phyloP scores from a whole-genome alignment of 2,329 filamentous ascomycete genomes.

The Laburnicola sp. region DNA sequence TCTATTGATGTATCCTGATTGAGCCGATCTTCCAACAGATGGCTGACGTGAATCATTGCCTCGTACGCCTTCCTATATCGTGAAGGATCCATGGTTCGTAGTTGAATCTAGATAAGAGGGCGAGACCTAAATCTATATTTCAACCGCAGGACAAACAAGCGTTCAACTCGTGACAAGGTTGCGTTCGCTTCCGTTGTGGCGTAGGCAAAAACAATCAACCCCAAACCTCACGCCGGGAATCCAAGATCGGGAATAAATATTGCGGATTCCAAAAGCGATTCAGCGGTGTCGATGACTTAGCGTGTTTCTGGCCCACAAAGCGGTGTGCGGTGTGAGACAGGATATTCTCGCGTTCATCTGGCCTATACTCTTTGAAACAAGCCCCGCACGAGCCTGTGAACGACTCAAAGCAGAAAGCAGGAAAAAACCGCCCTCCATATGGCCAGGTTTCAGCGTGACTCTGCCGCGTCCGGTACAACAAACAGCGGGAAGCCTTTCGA shows the following conservation, averaged over 20 bases:
- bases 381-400: neutral
- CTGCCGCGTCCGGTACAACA: constrained; percentile 1
- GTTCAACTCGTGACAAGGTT: neutral
- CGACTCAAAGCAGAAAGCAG: constrained; percentile 4
- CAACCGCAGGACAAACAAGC: too few species aligned
- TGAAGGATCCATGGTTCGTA: constrained; percentile 46
- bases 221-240: neutral
- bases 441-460: constrained; percentile 5
- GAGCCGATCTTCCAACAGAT: constrained; percentile 37
- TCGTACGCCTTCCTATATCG: constrained; percentile 44
- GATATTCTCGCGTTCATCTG: constrained; percentile 1
- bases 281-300: constrained; percentile 7
- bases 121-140: too few species aligned
- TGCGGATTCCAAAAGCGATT: neutral
- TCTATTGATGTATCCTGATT: constrained; percentile 22
- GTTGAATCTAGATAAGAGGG: too few species aligned
- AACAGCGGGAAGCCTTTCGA: constrained; percentile 1
- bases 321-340: constrained; percentile 1
- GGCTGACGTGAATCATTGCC: constrained; percentile 42
- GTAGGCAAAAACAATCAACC: neutral
- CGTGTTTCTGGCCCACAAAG: constrained; percentile 5
- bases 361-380: neutral
- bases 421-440: neutral
- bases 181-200: constrained; percentile 8
- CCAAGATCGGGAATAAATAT: neutral